phyloP scores from a whole-genome alignment of 441 rosid species.

The Omphalea diandra region DNA sequence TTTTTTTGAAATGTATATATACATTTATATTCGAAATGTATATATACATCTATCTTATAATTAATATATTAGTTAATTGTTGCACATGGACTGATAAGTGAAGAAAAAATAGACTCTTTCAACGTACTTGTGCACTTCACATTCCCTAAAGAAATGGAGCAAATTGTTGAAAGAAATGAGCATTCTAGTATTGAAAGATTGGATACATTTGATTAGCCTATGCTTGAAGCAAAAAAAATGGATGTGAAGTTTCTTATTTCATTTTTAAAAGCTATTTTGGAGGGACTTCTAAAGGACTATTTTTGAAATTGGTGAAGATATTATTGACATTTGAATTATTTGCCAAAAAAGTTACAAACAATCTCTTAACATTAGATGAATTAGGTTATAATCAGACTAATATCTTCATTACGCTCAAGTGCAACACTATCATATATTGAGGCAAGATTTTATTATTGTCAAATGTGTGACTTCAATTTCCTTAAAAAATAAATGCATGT shows the following conservation, averaged over 20 bases:
- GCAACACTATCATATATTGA: no score
- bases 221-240: not conserved
- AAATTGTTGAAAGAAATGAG: constrained; percentile 18
- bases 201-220: constrained; percentile 17
- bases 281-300: not conserved
- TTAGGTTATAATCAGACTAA: no score
- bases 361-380: no score
- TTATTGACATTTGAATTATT: not conserved
- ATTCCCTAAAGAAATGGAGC: constrained; percentile 1
- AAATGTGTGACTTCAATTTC: no score
- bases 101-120: constrained; percentile 32
- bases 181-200: constrained; percentile 22
- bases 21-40: no score
- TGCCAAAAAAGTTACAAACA: no score
- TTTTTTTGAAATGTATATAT: no score
- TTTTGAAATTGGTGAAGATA: constrained; percentile 7
- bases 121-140: constrained; percentile 19
- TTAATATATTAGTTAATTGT: no score
- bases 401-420: no score
- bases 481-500: no score
- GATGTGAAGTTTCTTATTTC: not conserved
- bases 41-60: no score
- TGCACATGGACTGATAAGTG: constrained; percentile 24
- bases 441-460: no score
- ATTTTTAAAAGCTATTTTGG: not conserved